phyloP scores from a whole-genome alignment of 306 rosid species.

The Cotoneaster glaucophyllus region DNA sequence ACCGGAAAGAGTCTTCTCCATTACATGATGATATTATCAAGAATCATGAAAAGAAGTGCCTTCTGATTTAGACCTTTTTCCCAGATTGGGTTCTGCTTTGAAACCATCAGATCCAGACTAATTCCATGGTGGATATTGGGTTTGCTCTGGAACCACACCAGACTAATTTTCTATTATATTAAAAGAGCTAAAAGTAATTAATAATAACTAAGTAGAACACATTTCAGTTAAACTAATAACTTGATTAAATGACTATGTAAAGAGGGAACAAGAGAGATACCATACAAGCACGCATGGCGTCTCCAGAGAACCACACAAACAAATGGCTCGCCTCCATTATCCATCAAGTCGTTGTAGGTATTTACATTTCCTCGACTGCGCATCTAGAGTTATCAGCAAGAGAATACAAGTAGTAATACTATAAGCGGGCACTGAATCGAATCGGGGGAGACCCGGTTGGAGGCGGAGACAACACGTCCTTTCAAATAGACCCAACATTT shows the following conservation, averaged over 20 bases:
- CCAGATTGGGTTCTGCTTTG: conserved; percentile 19
- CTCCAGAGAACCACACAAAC: no score
- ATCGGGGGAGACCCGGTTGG: no score
- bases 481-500: no score
- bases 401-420: neutral
- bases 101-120: conserved; percentile 20
- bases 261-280: no score
- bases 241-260: no score
- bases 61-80: conserved; percentile 14
- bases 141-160: conserved; percentile 30
- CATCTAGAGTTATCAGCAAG: conserved; percentile 7
- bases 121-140: conserved; percentile 20
- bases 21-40: neutral
- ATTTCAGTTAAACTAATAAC: neutral
- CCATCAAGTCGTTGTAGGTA: conserved; percentile 86
- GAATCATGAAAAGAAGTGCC: neutral
- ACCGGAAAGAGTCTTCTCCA: neutral
- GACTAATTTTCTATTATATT: neutral
- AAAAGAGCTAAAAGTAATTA: neutral
- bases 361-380: conserved; percentile 83
- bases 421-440: neutral
- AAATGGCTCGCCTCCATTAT: conserved; percentile 55
- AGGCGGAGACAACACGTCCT: no score
- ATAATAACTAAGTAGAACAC: neutral
- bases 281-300: no score